phyloP scores from a whole-genome alignment of 495 filamentous ascomycete genomes.

The Immersiella caudata region DNA sequence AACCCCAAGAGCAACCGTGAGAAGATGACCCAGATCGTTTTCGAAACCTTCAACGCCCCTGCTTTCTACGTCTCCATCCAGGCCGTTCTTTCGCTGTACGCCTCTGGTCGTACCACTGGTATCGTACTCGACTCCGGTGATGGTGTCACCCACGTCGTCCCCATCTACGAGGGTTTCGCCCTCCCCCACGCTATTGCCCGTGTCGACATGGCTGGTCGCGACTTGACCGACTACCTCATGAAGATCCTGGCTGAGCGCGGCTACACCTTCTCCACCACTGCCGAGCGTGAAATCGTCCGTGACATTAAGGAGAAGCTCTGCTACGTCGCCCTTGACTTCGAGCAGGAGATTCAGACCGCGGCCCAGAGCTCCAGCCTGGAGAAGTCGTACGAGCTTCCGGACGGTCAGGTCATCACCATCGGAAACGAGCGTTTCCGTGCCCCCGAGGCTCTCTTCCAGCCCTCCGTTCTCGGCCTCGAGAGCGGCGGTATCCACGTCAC shows the following conservation, averaged over 20 bases:
- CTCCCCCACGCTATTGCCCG: slow-evolving; percentile 98
- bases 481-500: slow-evolving; percentile 99
- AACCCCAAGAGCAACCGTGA: slow-evolving; percentile 99
- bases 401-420: slow-evolving; percentile 99
- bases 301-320: slow-evolving; percentile 99
- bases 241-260: slow-evolving; percentile 99
- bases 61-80: slow-evolving; percentile 99
- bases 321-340: slow-evolving; percentile 99
- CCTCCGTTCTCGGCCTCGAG: slow-evolving; percentile 96
- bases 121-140: slow-evolving; percentile 99
- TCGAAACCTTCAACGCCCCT: slow-evolving; percentile 99
- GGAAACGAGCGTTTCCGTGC: slow-evolving; percentile 99
- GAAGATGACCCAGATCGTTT: slow-evolving; percentile 99
- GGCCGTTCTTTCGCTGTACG: slow-evolving; percentile 98
- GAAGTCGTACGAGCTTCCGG: slow-evolving; percentile 99
- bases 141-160: slow-evolving; percentile 99
- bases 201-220: slow-evolving; percentile 99
- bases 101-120: slow-evolving; percentile 99
- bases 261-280: slow-evolving; percentile 99
- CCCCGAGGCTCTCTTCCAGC: slow-evolving; percentile 99
- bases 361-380: slow-evolving; percentile 94
- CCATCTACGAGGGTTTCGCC: slow-evolving; percentile 99
- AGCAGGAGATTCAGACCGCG: slow-evolving; percentile 99
- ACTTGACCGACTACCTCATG: slow-evolving; percentile 99
- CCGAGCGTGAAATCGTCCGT: slow-evolving; percentile 99